Base-by-base conservation (phyloP, 225 moss, liverwort and hornwort genomes). In the Bryum argenteum region DNA sequence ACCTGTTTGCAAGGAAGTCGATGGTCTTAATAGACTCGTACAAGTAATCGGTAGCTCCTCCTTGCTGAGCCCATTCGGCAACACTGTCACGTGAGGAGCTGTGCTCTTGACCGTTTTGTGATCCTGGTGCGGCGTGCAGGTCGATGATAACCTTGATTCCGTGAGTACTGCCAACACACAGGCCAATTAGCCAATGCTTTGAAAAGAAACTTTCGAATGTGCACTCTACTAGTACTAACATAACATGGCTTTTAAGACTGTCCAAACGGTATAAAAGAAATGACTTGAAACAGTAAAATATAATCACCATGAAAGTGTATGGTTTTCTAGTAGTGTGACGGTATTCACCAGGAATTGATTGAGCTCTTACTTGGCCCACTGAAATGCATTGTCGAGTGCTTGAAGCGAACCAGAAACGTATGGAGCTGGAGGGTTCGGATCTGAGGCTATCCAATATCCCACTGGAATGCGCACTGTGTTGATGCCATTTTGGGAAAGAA, bases 61-160 rank as follows among this genome's bases (percentile, higher is more conserved):
- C 77, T 80, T 71, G 80, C 63, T 13, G 11, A 6, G 82, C 86
- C 86, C 86, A 86, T 13, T 77, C 82, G 8, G 82, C 67, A 64
- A 75, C 71, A 50, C 86, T 61, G 56, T 86, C 86, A 50, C 82
- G 82, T 21, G 86, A 86, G 24, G 82, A 79, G 51, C 86, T 86
- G 44, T 83, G 86, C 64, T 83, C 86, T 22, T 77, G 68, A n/a
- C 86, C 86, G 72, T 86, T 86, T 58, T 86, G 86, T 22, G 86
- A 86, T 51, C 86, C 82, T 24, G 86, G 86, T 45, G 82, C 86
- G 13, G 82, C 86, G 45, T 86, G 86, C 15, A 86, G 71, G 69
- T 86, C 86, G 37, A 86, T 58, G 63, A 83, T 86, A 17, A 86
- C 63, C 77, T 80, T 71, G n/a, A 86, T 61, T 2, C 77, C 86